Evolutionary conservation across 139 green algal species (phyloP).

Genomic region (Nannochloris sp.): DNA sequence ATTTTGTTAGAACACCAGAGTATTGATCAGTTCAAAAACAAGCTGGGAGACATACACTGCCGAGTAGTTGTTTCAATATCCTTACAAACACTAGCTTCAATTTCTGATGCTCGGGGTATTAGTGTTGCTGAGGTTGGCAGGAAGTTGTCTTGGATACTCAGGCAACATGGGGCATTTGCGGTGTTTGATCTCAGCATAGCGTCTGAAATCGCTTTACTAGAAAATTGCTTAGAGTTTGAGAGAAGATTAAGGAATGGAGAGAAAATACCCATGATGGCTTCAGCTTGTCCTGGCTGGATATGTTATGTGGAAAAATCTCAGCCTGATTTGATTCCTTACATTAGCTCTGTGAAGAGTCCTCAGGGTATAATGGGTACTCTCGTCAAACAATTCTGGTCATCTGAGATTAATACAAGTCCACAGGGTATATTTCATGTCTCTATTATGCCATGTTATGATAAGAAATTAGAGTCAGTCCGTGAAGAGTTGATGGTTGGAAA

Average conservation of each 20-base stretch:
- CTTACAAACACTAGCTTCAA: conserved; percentile 61
- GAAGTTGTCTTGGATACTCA: conserved; percentile 45
- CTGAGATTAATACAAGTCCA: conserved; percentile 21
- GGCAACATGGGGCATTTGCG: conserved; percentile 40
- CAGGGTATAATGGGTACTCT: conserved; percentile 82
- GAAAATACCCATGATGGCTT: conserved; percentile 75
- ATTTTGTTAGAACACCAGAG: conserved; percentile 91
- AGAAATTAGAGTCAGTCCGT: conserved; percentile 93
- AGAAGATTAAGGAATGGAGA: conserved; percentile 18
- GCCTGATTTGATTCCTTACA: conserved; percentile 31
- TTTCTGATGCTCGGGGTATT: conserved; percentile 46
- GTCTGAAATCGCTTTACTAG: conserved; percentile 69
- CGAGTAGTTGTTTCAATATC: conserved; percentile 81
- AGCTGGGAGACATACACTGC: conserved; percentile 9
- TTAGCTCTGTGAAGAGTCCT: conserved; percentile 69
- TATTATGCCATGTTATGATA: conserved; percentile 98
- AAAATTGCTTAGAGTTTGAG: conserved; percentile 76
- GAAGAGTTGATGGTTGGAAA: conserved; percentile 52
- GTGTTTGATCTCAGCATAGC: conserved; percentile 65
- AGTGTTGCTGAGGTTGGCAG: conserved; percentile 8
- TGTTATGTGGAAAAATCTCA: conserved; percentile 99
- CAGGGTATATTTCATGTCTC: conserved; percentile 72
- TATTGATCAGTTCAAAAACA: conserved; percentile 47
- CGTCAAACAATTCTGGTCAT: conserved; percentile 64
- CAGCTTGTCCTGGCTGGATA: conserved; percentile 92